phyloP scores from a whole-genome alignment of 805 yeast genomes.

The Saccharomycopsis sp. region DNA sequence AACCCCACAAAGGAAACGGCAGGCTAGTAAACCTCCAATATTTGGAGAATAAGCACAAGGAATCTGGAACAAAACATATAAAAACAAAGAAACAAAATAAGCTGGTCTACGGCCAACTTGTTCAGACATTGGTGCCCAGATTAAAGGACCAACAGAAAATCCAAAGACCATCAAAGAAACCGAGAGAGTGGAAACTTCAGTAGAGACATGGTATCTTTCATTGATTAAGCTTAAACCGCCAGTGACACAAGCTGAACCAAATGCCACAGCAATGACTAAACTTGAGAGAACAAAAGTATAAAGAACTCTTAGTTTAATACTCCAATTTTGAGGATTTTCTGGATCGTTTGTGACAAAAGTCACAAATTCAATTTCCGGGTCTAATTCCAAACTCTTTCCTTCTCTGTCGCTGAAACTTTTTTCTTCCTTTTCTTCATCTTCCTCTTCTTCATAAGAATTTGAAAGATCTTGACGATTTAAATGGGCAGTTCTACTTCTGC shows the following conservation, averaged over 20 bases:
- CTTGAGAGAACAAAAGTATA: slow-evolving; percentile 61
- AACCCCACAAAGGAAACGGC: slow-evolving; percentile 83
- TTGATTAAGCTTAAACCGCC: slow-evolving; percentile 68
- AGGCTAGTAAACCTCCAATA: slow-evolving; percentile 68
- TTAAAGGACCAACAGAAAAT: slow-evolving; percentile 73
- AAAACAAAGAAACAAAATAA: slow-evolving; percentile 62
- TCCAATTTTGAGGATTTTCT: slow-evolving; percentile 88
- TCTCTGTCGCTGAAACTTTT: slow-evolving; percentile 18
- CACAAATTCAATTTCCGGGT: slow-evolving; percentile 62
- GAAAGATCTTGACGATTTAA: slow-evolving; percentile 21
- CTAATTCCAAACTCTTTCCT: slow-evolving; percentile 18
- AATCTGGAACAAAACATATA: slow-evolving; percentile 71
- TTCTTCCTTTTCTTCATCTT: slow-evolving; percentile 19
- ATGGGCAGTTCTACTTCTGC: slow-evolving; percentile 30
- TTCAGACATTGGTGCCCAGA: slow-evolving; percentile 87
- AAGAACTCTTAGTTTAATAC: slow-evolving; percentile 39
- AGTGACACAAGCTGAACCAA: slow-evolving; percentile 85
- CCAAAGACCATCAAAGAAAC: slow-evolving; percentile 87
- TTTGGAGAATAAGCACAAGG: slow-evolving; percentile 82
- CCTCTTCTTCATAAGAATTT: slow-evolving; percentile 19
- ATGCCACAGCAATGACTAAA: slow-evolving; percentile 82
- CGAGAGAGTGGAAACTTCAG: slow-evolving; percentile 69
- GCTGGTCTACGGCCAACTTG: slow-evolving; percentile 80
- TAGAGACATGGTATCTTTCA: slow-evolving; percentile 57
- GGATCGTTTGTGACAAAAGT: slow-evolving; percentile 75